These are phyloP conservation scores for Cyclotella choctawhatcheeana DNA, from an alignment of 108 stramenopile genomes.

Conservation along the genomic window DNA sequence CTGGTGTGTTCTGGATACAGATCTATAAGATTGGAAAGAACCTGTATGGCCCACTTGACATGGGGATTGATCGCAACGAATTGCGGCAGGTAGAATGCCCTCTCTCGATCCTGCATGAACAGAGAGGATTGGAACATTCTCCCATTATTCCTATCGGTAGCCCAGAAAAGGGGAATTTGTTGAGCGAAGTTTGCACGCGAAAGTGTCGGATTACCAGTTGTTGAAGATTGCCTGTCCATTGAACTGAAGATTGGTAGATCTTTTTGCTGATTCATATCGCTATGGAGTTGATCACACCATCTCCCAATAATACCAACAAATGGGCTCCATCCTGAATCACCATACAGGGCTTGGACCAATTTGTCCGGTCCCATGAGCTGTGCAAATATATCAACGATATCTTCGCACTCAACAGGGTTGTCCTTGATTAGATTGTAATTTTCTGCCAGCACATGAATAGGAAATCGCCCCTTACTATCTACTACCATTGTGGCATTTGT, in stretches of 20 bases:
- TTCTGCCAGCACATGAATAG: conserved; percentile 36
- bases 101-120: conserved; percentile 15
- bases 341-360: conserved; percentile 29
- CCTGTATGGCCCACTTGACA: conserved; percentile 35
- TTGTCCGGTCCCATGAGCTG: conserved; percentile 40
- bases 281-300: conserved; percentile 39
- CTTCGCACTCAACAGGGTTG: conserved; percentile 29
- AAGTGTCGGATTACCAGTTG: background rate
- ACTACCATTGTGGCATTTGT: conserved; percentile 2
- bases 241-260: background rate
- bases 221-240: background rate
- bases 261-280: background rate
- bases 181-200: background rate
- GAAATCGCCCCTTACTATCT: conserved; percentile 26
- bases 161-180: conserved; percentile 7
- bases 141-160: conserved; percentile 7
- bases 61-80: conserved; percentile 30
- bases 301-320: conserved; percentile 33
- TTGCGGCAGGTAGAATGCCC: conserved; percentile 25
- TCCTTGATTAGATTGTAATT: conserved; percentile 27
- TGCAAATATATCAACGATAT: conserved; percentile 26
- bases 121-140: conserved; percentile 7
- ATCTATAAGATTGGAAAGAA: conserved; percentile 49
- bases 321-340: conserved; percentile 28
- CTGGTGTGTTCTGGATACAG: conserved; percentile 41